phyloP scores from a whole-genome alignment of 306 rosid genomes.

The Vigna trinervia region DNA sequence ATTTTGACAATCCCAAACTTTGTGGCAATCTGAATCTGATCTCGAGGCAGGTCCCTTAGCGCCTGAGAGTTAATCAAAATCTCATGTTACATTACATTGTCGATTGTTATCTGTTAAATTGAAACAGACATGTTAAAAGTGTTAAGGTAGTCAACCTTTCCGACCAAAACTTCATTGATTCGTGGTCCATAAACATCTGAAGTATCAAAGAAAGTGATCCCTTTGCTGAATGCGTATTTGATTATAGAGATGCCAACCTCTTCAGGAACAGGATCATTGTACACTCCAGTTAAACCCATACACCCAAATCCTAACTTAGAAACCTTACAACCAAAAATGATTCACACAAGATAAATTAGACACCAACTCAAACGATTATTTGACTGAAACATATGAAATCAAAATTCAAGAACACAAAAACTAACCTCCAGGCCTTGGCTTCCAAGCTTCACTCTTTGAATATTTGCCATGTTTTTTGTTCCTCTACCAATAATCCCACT shows the following conservation, averaged over 20 bases:
- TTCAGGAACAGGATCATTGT: slow-evolving; percentile 63
- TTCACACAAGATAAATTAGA: neutral
- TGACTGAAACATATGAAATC: neutral
- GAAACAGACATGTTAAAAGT: neutral
- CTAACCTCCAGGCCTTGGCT: slow-evolving; percentile 41
- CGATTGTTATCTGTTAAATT: neutral
- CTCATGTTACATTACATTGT: neutral
- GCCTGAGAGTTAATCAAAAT: slow-evolving; percentile 54
- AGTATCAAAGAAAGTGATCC: slow-evolving; percentile 85
- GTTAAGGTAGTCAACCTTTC: slow-evolving; percentile 55
- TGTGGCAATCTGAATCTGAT: slow-evolving; percentile 75
- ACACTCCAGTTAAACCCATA: slow-evolving; percentile 67
- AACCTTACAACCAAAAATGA: slow-evolving; percentile 49
- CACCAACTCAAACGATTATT: neutral
- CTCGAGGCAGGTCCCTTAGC: slow-evolving; percentile 71
- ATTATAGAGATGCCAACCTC: slow-evolving; percentile 65
- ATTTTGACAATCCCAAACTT: slow-evolving; percentile 72
- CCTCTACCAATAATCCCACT: neutral
- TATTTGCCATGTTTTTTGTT: slow-evolving; percentile 43
- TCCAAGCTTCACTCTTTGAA: slow-evolving; percentile 47
- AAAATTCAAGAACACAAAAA: neutral
- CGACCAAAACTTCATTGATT: slow-evolving; percentile 70
- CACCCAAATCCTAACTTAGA: slow-evolving; percentile 88
- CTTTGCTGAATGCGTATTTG: slow-evolving; percentile 68
- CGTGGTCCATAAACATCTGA: slow-evolving; percentile 67